A percentile compares a stretch with the other conserved stretches of the same genome.
Evolutionary conservation across 179 eudicot species (phyloP).

Genomic region (Amaranthus tricolor): DNA sequence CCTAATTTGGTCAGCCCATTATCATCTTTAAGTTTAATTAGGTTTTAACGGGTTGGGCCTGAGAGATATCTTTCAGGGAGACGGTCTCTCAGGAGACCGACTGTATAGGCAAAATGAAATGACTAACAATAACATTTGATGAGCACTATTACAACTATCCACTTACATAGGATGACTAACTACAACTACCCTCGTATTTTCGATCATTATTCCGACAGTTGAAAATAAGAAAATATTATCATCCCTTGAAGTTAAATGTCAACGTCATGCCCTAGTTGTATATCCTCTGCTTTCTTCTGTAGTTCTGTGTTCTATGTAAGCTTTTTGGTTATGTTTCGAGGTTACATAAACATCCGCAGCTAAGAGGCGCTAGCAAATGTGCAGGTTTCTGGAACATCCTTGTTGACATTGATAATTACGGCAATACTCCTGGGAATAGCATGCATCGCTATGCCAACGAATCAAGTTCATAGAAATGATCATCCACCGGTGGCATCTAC

Average conservation of each 20-base stretch:
- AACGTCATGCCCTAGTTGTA: not conserved
- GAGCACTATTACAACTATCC: no score
- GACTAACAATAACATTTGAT: no score
- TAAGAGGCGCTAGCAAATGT: not conserved
- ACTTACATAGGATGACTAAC: no score
- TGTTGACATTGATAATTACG: slow-evolving; percentile 22
- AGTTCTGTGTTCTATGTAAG: not conserved
- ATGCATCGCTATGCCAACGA: slow-evolving; percentile 23
- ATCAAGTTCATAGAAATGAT: slow-evolving; percentile 16
- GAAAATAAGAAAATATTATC: not conserved
- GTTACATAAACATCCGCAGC: not conserved
- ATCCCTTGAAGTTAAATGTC: not conserved
- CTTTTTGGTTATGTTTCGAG: not conserved
- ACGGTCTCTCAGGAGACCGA: no score
- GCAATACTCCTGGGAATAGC: slow-evolving; percentile 32
- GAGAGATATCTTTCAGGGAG: no score
- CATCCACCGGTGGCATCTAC: slow-evolving; percentile 14
- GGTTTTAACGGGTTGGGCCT: no score
- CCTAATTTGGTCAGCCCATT: no score
- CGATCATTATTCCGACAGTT: not conserved
- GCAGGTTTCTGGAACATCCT: slow-evolving; percentile 31
- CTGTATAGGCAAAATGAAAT: no score
- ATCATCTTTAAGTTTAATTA: no score
- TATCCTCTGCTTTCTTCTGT: not conserved
- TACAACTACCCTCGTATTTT: not conserved